phyloP scores from a whole-genome alignment of 257 asterid genomes.

The Orobanche coerulescens region DNA sequence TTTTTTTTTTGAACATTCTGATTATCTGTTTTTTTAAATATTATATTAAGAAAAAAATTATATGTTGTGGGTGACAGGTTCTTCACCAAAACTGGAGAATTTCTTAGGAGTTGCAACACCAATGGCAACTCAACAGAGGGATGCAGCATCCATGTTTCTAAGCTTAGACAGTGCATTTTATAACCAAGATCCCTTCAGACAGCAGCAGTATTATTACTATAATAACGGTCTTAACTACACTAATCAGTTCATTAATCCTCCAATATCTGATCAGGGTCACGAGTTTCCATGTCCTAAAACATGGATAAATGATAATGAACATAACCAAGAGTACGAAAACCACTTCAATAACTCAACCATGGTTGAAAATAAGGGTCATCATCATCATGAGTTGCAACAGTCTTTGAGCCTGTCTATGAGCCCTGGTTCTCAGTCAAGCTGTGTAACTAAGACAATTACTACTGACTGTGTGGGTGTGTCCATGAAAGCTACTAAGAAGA shows the following conservation, averaged over 20 bases:
- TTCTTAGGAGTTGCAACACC: constrained; percentile 49
- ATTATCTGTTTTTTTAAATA: too few species aligned
- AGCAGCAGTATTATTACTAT: not conserved
- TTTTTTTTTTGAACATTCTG: too few species aligned
- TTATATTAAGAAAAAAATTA: too few species aligned
- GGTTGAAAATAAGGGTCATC: not conserved
- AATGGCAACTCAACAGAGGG: constrained; percentile 28
- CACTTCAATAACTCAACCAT: not conserved
- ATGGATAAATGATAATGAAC: too few species aligned
- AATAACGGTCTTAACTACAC: not conserved
- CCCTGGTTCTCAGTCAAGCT: constrained; percentile 67
- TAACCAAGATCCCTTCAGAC: constrained; percentile 24
- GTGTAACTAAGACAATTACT: constrained; percentile 26
- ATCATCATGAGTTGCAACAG: constrained; percentile 25
- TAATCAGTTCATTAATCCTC: not conserved
- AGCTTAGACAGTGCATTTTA: constrained; percentile 45
- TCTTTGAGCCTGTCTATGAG: constrained; percentile 57
- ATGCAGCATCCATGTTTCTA: too few species aligned
- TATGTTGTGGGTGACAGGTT: constrained; percentile 1
- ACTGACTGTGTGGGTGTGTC: not conserved
- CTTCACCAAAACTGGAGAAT: constrained; percentile 59
- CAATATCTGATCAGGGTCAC: too few species aligned
- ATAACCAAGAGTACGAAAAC: not conserved
- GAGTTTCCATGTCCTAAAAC: not conserved
- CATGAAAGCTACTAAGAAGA: constrained; percentile 37